Evolutionary conservation across 1,139 yeast genomes (phyloP).

Genomic region (Hansenula lynferdii): DNA sequence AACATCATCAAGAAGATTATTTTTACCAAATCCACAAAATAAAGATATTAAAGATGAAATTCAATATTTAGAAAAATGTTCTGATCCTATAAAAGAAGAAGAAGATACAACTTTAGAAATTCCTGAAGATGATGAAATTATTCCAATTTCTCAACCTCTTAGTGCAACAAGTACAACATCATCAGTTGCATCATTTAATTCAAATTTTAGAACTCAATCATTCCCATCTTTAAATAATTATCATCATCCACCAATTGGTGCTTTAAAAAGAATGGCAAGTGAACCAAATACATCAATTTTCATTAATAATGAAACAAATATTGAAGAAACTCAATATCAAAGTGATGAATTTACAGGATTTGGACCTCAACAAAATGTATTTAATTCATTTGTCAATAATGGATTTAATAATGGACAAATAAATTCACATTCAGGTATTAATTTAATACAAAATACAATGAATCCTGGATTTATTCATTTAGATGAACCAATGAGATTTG

Average conservation of each 20-base stretch:
- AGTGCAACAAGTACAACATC: slow-evolving; percentile 4
- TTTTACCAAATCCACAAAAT: slow-evolving; percentile 21
- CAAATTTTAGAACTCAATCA: not conserved
- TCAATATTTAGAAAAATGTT: slow-evolving; percentile 1
- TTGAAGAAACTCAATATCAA: slow-evolving; percentile 12
- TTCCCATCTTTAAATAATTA: not conserved
- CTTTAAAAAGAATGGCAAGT: slow-evolving; percentile 15
- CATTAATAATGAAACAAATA: not conserved
- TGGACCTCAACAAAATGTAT: not conserved
- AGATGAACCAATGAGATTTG: slow-evolving; percentile 4
- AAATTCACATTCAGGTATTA: not conserved
- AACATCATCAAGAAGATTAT: slow-evolving; percentile 34
- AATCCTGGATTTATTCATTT: slow-evolving; percentile 13
- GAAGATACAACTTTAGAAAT: slow-evolving; percentile 2
- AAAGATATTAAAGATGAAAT: not conserved
- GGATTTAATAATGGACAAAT: not conserved
- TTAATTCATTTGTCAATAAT: slow-evolving; percentile 1
- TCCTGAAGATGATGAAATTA: slow-evolving; percentile 4
- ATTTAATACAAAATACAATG: not conserved
- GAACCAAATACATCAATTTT: slow-evolving; percentile 8
- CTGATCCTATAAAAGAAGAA: slow-evolving; percentile 25
- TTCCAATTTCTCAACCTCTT: slow-evolving; percentile 13
- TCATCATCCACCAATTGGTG: slow-evolving; percentile 7
- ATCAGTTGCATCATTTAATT: not conserved
- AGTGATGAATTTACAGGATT: slow-evolving; percentile 17